Evolutionary conservation across 495 filamentous ascomycete species (phyloP), one percentile per base, ranked within the genome.

Genomic region (Penicillium salamii): DNA sequence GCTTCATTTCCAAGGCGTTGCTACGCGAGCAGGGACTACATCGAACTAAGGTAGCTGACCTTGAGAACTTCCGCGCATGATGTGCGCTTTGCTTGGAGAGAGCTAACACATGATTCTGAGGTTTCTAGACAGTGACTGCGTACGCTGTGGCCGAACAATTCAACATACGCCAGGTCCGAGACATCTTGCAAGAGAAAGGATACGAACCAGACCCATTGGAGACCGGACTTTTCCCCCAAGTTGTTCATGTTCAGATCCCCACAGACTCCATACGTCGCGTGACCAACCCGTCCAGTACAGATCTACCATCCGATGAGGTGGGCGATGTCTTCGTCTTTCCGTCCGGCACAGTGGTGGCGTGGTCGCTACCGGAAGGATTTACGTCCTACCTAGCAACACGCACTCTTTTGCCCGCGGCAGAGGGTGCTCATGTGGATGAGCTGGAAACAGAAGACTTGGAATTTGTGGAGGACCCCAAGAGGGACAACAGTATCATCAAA

Each of bases 291-390:
- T 84, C 66, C 46, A 66, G 68, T 14, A 76, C 76, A 18, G 82
- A 79, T 44, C 79, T 89, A 39, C 70, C 82, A 19, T 66, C 75
- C 3, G 73, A 80, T 33, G 82, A 88, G 61, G 79, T 82, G 42
- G 91, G 90, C 11, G 93, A 97, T 64, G 78, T 97, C 12, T 97
- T 97, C 55, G 83, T 98, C n/a, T 98, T 98, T 57, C 90, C 93
- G 5, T 96, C 92, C 1, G 93, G 93, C 3, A 95, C 90, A n/a
- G 81, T 97, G 4, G 93, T 97, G 7, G 81, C 88, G 23, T 98
- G 93, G 93, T 84, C 83, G 6, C 75, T 96, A 2, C 83, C 88
- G 0, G 77, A 88, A 44, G 80, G 82, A 24, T 79, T 88, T 15
- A 84, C 86, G 11, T 80, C 78, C 13, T 80, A 80, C 19, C 69